phyloP scores from a whole-genome alignment of 495 filamentous ascomycete species.

The Daldinia decipiens region DNA sequence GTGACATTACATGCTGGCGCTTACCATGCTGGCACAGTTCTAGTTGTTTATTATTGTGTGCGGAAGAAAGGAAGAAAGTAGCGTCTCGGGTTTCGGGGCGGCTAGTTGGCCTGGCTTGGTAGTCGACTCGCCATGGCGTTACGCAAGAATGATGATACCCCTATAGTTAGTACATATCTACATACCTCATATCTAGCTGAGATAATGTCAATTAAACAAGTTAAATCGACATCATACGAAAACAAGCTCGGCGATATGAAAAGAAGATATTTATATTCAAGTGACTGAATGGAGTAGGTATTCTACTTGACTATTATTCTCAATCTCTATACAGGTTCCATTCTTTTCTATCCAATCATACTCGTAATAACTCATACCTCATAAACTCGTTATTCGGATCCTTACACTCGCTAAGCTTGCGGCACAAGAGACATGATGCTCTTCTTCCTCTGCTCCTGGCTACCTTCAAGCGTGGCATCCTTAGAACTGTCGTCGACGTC shows the following conservation, averaged over 20 bases:
- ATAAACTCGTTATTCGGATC: neutral
- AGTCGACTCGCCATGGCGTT: neutral
- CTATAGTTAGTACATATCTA: neutral
- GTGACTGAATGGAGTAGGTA: neutral
- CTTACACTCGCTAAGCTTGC: neutral
- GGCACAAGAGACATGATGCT: slow-evolving; percentile 43
- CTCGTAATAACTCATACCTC: neutral
- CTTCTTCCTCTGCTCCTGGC: slow-evolving; percentile 44
- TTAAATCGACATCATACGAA: too few species aligned
- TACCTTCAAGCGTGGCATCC: slow-evolving; percentile 54
- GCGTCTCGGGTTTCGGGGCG: slow-evolving; percentile 15
- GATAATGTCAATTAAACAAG: neutral
- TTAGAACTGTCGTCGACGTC: slow-evolving; percentile 62
- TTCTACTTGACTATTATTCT: neutral
- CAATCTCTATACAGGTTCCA: slow-evolving; percentile 1
- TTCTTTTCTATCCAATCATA: neutral
- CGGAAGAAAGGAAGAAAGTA: neutral
- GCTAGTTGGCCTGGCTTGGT: slow-evolving; percentile 2
- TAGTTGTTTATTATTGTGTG: neutral
- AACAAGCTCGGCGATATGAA: neutral
- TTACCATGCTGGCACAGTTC: neutral
- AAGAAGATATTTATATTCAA: neutral
- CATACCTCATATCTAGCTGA: neutral
- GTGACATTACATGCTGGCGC: neutral
- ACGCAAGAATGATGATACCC: slow-evolving; percentile 32